Evolutionary conservation across 2,329 filamentous ascomycete genomes (phyloP), one percentile per base, ranked within the genome.

Genomic region (Boeremia exigua): DNA sequence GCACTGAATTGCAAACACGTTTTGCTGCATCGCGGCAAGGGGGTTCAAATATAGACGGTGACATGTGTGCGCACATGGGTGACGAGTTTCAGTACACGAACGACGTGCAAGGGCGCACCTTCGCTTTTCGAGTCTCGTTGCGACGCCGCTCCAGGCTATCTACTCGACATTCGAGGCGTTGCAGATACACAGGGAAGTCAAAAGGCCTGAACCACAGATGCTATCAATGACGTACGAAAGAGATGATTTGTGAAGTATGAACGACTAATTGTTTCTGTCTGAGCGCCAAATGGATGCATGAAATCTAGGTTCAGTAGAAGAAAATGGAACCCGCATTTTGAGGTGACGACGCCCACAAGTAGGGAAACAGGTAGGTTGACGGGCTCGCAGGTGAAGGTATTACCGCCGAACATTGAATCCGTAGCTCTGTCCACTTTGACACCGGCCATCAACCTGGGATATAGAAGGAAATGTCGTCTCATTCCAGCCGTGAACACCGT

Each of bases 401-500:
- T 38, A 51, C 53, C 47, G 27, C 47, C 53, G 33, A 43, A 51
- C n/a, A 27, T 47, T 47, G 27, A n/a, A 43, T 43, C 53, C 47
- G 32, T 51, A 32, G 19, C 36, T 40, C 40, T 51, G 53, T n/a
- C 37, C 36, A 33, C 11, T 51, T 15, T 30, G 27, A 32, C 47
- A 28, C 33, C 8, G 29, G 47, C 43, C 42, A 30, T 51, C 19
- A 37, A 51, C 53, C 53, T 27, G 42, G 53, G 47, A 56, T 56
- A 56, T 56, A 56, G 47, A 51, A 56, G 37, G 42, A 46, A 49
- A 54, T 50, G 44, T 59, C 54, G 48, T 58, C 56, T 58, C 55
- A 44, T 42, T 58, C 60, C 59, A 61, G 45, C 58, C 63, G 48
- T 62, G 59, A 72, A 74, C 68, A 73, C 68, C 69, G 47, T 64